Percentiles rank a stretch among this genome's conserved stretches.
Conservation (phyloP, 192 early-diverging fungal species). For the Chytriomyces confervae region DNA sequence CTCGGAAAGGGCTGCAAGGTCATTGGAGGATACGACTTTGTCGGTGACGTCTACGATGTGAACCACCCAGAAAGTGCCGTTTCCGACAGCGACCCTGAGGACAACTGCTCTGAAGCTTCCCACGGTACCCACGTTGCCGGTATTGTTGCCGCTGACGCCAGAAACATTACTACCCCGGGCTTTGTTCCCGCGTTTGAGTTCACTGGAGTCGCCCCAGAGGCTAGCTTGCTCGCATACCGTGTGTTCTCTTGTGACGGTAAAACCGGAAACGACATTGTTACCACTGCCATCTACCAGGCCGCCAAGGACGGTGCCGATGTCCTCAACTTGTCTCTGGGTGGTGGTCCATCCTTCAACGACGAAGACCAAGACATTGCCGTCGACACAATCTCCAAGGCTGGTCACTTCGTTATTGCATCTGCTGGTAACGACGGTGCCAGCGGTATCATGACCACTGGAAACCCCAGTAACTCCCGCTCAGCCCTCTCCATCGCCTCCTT, state of each 20-base stretch:
- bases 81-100: conserved; percentile 52
- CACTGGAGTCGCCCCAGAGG: conserved; percentile 82
- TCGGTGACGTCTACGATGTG: conserved; percentile 46
- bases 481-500: conserved; percentile 35
- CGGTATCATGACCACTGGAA: conserved; percentile 59
- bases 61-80: not conserved
- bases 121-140: conserved; percentile 62
- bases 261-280: conserved; percentile 73
- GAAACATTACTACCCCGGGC: conserved; percentile 23
- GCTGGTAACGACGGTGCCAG: conserved; percentile 76
- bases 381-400: conserved; percentile 49
- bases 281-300: conserved; percentile 76
- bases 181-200: conserved; percentile 26
- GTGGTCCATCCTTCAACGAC: conserved; percentile 62
- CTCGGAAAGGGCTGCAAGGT: conserved; percentile 50
- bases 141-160: conserved; percentile 50
- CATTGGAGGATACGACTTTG: conserved; percentile 45
- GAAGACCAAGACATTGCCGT: conserved; percentile 68
- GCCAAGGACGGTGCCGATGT: conserved; percentile 74
- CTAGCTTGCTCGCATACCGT: conserved; percentile 78
- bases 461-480: conserved; percentile 12
- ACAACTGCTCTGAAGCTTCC: conserved; percentile 44
- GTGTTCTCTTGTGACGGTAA: conserved; percentile 62
- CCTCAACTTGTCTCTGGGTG: conserved; percentile 84
- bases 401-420: conserved; percentile 60